A percentile compares a stretch with the other conserved stretches of the same genome.
Conservation (phyloP, 768 basidiomycete genomes). For the Chalciporus sphaerocephalus region DNA sequence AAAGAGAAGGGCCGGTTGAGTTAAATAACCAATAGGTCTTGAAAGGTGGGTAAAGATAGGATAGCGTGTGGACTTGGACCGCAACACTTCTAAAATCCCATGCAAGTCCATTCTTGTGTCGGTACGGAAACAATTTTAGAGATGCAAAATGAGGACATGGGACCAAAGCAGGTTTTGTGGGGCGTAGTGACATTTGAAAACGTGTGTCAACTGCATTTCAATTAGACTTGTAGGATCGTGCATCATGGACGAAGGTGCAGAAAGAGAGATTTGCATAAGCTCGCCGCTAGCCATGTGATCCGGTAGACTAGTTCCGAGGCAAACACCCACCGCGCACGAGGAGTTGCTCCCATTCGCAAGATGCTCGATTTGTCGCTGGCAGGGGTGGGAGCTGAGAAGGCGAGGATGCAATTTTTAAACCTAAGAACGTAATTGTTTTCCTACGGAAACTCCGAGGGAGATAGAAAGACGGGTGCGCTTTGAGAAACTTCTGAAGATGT, state of each 20-base stretch:
- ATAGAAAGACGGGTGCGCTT: too few species aligned
- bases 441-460: too few species aligned
- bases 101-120: not conserved
- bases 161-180: not conserved
- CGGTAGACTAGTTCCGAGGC: not conserved
- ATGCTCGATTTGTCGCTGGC: not conserved
- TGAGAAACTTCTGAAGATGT: too few species aligned
- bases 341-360: not conserved
- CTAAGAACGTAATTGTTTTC: too few species aligned
- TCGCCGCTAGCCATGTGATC: not conserved
- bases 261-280: not conserved
- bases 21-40: not conserved
- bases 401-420: too few species aligned
- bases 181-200: not conserved
- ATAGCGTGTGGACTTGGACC: not conserved
- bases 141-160: not conserved
- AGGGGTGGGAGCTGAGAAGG: not conserved
- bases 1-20: not conserved
- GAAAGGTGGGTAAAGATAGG: not conserved
- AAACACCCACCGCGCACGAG: too few species aligned
- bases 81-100: not conserved
- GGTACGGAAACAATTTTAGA: not conserved
- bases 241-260: too few species aligned
- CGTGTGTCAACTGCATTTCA: slow-evolving; percentile 2
- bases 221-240: too few species aligned